A percentile compares a stretch with the other conserved stretches of the same genome.
phyloP scores from a whole-genome alignment of 441 rosid species.

The Erodium moschatum region DNA sequence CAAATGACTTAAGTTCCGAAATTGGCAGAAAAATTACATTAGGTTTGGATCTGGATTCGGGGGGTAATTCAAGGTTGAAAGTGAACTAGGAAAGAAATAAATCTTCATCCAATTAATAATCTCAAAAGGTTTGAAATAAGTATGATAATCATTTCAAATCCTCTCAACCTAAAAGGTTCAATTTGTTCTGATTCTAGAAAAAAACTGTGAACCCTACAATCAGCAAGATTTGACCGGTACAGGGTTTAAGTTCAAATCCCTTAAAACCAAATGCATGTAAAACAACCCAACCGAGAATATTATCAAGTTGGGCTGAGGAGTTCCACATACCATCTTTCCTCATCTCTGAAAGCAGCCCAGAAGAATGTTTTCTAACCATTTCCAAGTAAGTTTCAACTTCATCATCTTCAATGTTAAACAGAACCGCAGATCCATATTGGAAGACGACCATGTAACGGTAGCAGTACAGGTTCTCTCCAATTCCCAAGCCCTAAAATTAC shows the following conservation, averaged over 20 bases:
- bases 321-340: slow-evolving; percentile 58
- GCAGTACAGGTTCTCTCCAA: slow-evolving; percentile 35
- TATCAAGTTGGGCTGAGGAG: neutral
- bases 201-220: neutral
- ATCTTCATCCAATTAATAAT: too few relatives aligned
- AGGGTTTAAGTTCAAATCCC: neutral
- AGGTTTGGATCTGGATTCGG: neutral
- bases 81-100: too few relatives aligned
- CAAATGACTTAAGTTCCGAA: neutral
- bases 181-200: neutral
- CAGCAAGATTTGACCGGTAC: neutral
- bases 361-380: slow-evolving; percentile 59
- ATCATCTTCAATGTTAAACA: slow-evolving; percentile 67
- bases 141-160: neutral
- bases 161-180: neutral
- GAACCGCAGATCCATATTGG: slow-evolving; percentile 88
- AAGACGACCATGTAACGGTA: slow-evolving; percentile 66
- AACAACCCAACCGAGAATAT: neutral
- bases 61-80: too few relatives aligned
- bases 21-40: neutral
- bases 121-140: neutral
- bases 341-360: slow-evolving; percentile 69
- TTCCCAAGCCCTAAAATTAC: slow-evolving; percentile 36
- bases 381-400: slow-evolving; percentile 60
- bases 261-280: neutral